Evolutionary conservation across 1,284 basidiomycete species (phyloP).

Genomic region (Malassezia japonica): DNA sequence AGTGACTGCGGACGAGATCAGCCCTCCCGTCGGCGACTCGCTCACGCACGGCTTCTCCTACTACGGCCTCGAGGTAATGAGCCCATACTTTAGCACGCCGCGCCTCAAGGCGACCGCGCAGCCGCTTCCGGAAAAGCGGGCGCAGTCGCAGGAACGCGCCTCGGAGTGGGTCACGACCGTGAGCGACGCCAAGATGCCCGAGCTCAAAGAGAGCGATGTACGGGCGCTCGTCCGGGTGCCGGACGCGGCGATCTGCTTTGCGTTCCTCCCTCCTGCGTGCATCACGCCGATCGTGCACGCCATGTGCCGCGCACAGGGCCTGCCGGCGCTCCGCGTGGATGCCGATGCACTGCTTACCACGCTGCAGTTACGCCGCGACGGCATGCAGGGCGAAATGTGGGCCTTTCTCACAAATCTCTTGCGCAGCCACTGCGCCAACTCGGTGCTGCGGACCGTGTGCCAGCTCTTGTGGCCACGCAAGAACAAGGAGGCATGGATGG

Average conservation of each 20-base stretch:
- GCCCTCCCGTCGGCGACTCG: constrained; percentile 12
- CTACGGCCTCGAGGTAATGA: constrained; percentile 38
- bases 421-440: constrained; percentile 40
- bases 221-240: constrained; percentile 30
- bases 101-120: constrained; percentile 25
- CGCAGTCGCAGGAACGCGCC: not conserved
- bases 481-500: not conserved
- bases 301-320: constrained; percentile 38
- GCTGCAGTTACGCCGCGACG: constrained; percentile 14
- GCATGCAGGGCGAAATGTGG: constrained; percentile 21
- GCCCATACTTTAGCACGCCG: constrained; percentile 24
- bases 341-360: constrained; percentile 12
- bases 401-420: constrained; percentile 36
- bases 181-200: constrained; percentile 16
- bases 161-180: constrained; percentile 13
- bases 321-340: constrained; percentile 21
- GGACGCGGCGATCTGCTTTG: constrained; percentile 37
- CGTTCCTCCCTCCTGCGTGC: constrained; percentile 34
- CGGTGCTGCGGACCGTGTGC: constrained; percentile 30
- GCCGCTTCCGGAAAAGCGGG: too few relatives aligned
- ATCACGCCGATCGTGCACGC: constrained; percentile 27
- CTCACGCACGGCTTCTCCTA: constrained; percentile 38
- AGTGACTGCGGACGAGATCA: not conserved
- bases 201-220: constrained; percentile 34
- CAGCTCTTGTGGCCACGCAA: constrained; percentile 19